A percentile compares a stretch with the other conserved stretches of the same genome.
phyloP scores from a whole-genome alignment of 2,329 filamentous ascomycete genomes.

The Aspergillus piperis region DNA sequence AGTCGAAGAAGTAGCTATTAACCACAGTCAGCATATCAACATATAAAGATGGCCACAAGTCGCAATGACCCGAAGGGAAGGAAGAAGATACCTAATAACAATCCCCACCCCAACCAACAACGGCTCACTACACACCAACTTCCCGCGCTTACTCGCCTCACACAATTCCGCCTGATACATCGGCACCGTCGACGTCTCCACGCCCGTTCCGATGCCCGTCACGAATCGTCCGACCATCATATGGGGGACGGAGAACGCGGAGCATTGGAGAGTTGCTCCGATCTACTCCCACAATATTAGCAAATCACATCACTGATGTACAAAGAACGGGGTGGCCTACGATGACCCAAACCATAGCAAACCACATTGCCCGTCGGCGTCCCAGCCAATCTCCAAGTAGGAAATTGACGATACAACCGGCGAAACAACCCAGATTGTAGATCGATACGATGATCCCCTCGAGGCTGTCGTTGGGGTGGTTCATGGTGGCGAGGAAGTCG shows the following conservation, averaged over 20 bases:
- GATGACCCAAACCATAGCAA: conserved; percentile 39
- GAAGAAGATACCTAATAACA: conserved; percentile 27
- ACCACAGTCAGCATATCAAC: neutral
- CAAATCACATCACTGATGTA: neutral
- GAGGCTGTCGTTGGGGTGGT: conserved; percentile 39
- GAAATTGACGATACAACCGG: conserved; percentile 37
- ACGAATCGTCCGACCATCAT: conserved; percentile 50
- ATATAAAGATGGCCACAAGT: neutral
- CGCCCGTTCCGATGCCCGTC: conserved; percentile 54
- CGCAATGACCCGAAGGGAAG: neutral
- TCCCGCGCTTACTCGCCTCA: conserved; percentile 44
- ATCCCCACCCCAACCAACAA: conserved; percentile 44
- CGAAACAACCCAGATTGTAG: conserved; percentile 48
- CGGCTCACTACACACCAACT: conserved; percentile 44
- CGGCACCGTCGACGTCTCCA: conserved; percentile 42
- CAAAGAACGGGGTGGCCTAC: conserved; percentile 8
- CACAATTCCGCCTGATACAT: conserved; percentile 50
- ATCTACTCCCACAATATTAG: conserved; percentile 18
- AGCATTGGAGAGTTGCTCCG: conserved; percentile 38
- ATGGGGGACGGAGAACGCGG: conserved; percentile 34
- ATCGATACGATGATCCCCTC: conserved; percentile 48
- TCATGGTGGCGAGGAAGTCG: conserved; percentile 47
- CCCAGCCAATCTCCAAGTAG: conserved; percentile 34
- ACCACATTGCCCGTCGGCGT: conserved; percentile 35
- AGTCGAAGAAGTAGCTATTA: conserved; percentile 33